A percentile compares a stretch with the other conserved stretches of the same genome.
These are phyloP conservation scores for Eragrostis curvula DNA, from an alignment of 176 grass and related monocot genomes.

Conservation along the genomic window DNA sequence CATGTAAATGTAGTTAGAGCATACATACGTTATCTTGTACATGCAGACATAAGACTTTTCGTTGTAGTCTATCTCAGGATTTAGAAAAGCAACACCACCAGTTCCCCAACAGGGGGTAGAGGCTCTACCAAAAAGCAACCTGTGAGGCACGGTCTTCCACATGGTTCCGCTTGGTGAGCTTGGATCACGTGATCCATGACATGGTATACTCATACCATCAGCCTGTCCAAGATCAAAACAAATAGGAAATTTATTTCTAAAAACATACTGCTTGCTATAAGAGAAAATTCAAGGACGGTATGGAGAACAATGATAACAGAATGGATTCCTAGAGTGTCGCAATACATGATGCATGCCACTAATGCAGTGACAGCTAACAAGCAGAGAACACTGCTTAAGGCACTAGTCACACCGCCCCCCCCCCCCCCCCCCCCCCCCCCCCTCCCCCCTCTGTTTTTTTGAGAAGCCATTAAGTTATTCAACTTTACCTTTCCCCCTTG, in stretches of 20 bases:
- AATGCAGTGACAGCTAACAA: constrained; percentile 22
- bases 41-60: constrained; percentile 77
- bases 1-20: background rate
- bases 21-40: constrained; percentile 97
- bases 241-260: constrained; percentile 18
- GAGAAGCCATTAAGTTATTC: constrained; percentile 23
- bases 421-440: too few species aligned
- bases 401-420: background rate
- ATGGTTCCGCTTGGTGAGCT: constrained; percentile 61
- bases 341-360: background rate
- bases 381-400: background rate
- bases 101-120: constrained; percentile 67
- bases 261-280: constrained; percentile 33
- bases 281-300: constrained; percentile 8
- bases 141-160: constrained; percentile 86
- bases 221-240: constrained; percentile 54
- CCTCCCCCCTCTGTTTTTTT: too few species aligned
- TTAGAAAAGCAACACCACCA: constrained; percentile 90
- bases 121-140: constrained; percentile 82
- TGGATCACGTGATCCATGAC: constrained; percentile 74
- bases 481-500: constrained; percentile 84
- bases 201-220: constrained; percentile 73
- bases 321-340: constrained; percentile 17
- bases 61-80: constrained; percentile 67
- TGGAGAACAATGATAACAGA: constrained; percentile 3